These are phyloP conservation scores for Crinitomyces ghanaensis DNA, from an alignment of 805 yeast genomes.

Conservation along the genomic window DNA sequence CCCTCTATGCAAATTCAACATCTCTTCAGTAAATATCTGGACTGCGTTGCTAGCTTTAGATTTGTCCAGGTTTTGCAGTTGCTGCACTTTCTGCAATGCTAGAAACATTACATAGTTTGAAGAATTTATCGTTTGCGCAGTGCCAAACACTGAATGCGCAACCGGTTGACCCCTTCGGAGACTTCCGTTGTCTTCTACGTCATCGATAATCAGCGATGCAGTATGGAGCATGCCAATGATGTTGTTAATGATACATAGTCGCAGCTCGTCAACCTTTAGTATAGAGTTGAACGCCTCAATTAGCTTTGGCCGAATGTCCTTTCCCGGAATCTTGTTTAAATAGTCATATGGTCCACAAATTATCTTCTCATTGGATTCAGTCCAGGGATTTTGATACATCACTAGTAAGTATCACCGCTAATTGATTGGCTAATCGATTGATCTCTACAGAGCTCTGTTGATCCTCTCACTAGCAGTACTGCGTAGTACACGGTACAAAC, in stretches of 20 bases:
- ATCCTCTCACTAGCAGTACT: too few relatives aligned
- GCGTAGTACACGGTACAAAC: too few relatives aligned
- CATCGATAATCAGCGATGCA: conserved; percentile 67
- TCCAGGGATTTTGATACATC: conserved; percentile 6
- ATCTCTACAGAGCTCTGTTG: too few relatives aligned
- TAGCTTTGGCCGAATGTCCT: conserved; percentile 39
- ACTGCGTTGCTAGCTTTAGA: not conserved
- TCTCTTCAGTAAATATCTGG: conserved; percentile 41
- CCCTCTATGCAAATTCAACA: conserved; percentile 75
- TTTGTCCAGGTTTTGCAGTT: conserved; percentile 14
- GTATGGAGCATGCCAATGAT: conserved; percentile 53
- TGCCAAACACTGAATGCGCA: conserved; percentile 68
- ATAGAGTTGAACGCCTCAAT: conserved; percentile 45
- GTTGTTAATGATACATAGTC: conserved; percentile 32
- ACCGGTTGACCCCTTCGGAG: conserved; percentile 68
- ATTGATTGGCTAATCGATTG: too few relatives aligned
- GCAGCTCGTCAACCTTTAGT: conserved; percentile 31
- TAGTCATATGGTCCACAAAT: conserved; percentile 40
- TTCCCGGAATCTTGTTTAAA: conserved; percentile 41
- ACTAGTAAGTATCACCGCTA: too few relatives aligned
- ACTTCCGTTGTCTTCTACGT: conserved; percentile 69
- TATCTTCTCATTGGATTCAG: conserved; percentile 14
- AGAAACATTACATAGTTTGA: conserved; percentile 74
- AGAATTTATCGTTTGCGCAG: conserved; percentile 69
- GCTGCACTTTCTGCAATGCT: conserved; percentile 43